Conservation (phyloP, 2,329 filamentous ascomycete species). For the Aschersonia sp. region DNA sequence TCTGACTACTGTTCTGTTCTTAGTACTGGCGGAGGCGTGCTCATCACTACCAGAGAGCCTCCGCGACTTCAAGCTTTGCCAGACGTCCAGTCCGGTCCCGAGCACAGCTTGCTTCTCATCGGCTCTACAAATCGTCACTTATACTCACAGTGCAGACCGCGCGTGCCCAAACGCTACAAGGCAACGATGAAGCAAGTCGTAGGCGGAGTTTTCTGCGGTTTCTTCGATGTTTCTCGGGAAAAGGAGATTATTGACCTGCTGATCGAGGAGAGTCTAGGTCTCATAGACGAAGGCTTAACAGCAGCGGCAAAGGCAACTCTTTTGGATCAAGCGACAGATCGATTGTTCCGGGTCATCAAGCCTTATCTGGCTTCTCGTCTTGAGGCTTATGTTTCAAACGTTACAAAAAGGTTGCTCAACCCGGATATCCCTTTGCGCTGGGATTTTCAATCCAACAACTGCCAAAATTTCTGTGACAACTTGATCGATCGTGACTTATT, state of each 20-base stretch:
- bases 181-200: constrained; percentile 25
- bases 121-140: constrained; percentile 7
- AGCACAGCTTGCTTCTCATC: constrained; percentile 10
- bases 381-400: constrained; percentile 15
- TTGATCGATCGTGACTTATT: constrained; percentile 18
- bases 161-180: constrained; percentile 17
- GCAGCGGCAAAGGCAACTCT: constrained; percentile 5
- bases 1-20: too few relatives aligned
- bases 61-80: constrained; percentile 10
- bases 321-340: constrained; percentile 4
- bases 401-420: constrained; percentile 14
- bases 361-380: constrained; percentile 10
- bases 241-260: constrained; percentile 13
- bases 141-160: constrained; percentile 6
- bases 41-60: constrained; percentile 12
- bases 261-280: constrained; percentile 9
- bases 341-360: constrained; percentile 10
- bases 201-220: constrained; percentile 18
- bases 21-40: constrained; percentile 12
- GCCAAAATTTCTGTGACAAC: constrained; percentile 21
- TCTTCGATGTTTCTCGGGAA: constrained; percentile 11
- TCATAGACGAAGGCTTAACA: constrained; percentile 9
- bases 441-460: constrained; percentile 19
- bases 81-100: constrained; percentile 8
- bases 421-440: constrained; percentile 13